Evolutionary conservation across 2,329 filamentous ascomycete genomes (phyloP).

Genomic region (Annulohypoxylon truncatum): DNA sequence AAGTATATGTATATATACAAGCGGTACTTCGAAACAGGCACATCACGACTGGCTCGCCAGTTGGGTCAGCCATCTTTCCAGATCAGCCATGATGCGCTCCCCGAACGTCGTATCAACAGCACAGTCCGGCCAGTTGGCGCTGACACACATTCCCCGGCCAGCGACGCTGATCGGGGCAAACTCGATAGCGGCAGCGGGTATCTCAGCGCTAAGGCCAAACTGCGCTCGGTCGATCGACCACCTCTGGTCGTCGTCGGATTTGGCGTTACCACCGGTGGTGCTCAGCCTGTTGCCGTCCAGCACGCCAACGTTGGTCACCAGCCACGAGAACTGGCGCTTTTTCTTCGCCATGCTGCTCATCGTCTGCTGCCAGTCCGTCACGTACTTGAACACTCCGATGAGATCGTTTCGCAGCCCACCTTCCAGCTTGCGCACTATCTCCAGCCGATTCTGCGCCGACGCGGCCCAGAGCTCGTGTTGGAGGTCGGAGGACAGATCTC

Average conservation of each 20-base stretch:
- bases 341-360: slow-evolving; percentile 46
- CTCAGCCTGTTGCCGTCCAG: slow-evolving; percentile 42
- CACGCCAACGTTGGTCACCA: slow-evolving; percentile 54
- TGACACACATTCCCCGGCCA: slow-evolving; percentile 36
- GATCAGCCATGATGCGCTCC: slow-evolving; percentile 37
- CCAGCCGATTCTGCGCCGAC: slow-evolving; percentile 46
- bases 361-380: slow-evolving; percentile 51
- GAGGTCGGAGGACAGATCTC: slow-evolving; percentile 18
- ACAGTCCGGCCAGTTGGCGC: slow-evolving; percentile 44
- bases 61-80: slow-evolving; percentile 39
- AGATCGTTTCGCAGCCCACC: slow-evolving; percentile 49
- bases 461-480: slow-evolving; percentile 33
- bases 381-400: slow-evolving; percentile 50
- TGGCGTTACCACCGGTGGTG: background rate
- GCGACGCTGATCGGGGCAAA: slow-evolving; percentile 37
- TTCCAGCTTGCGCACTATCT: slow-evolving; percentile 48
- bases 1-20: background rate
- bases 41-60: background rate
- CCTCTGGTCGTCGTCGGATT: slow-evolving; percentile 1
- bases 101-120: slow-evolving; percentile 36
- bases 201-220: slow-evolving; percentile 41
- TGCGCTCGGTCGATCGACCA: slow-evolving; percentile 40
- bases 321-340: slow-evolving; percentile 49
- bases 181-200: slow-evolving; percentile 35
- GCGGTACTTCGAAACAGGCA: background rate